Conservation (phyloP, 2,329 filamentous ascomycete species). For the Mycosphaerella arachidis region DNA sequence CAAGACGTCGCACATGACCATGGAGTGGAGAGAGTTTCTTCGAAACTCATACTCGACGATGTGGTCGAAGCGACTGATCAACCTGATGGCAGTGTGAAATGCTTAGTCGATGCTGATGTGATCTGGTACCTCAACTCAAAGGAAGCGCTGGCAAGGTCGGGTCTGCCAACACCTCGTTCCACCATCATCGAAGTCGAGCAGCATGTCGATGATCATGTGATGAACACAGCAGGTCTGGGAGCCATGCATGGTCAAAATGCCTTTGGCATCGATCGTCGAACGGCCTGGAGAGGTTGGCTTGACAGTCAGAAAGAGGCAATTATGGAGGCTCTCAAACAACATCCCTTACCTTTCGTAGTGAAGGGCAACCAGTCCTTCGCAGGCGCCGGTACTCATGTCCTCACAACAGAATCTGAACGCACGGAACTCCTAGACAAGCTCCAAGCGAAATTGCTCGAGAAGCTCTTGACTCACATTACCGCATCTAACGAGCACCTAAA, state of each 20-base stretch:
- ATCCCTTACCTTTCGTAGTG: slow-evolving; percentile 3
- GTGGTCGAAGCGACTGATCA: slow-evolving; percentile 6
- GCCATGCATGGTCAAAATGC: neutral
- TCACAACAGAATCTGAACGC: slow-evolving; percentile 3
- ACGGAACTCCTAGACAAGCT: slow-evolving; percentile 1
- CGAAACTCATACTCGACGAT: slow-evolving; percentile 4
- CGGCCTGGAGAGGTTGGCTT: slow-evolving; percentile 4
- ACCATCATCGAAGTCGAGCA: slow-evolving; percentile 3
- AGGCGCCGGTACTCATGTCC: slow-evolving; percentile 2
- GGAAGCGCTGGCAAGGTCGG: slow-evolving; percentile 6
- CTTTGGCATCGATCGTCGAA: neutral
- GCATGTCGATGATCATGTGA: slow-evolving; percentile 2
- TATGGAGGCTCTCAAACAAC: neutral
- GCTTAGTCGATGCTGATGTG: slow-evolving; percentile 3
- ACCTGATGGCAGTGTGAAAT: neutral
- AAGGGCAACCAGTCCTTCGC: slow-evolving; percentile 8
- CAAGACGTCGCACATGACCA: neutral
- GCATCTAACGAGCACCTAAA: slow-evolving; percentile 8
- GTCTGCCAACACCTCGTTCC: slow-evolving; percentile 3
- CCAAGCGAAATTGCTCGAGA: neutral
- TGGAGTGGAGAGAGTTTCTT: neutral
- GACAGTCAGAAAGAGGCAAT: slow-evolving; percentile 1
- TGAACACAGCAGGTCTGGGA: slow-evolving; percentile 4
- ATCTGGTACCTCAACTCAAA: slow-evolving; percentile 6
- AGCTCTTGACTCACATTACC: slow-evolving; percentile 3